Conservation (phyloP, 257 asterid species). For the Rauvolfia tetraphylla region DNA sequence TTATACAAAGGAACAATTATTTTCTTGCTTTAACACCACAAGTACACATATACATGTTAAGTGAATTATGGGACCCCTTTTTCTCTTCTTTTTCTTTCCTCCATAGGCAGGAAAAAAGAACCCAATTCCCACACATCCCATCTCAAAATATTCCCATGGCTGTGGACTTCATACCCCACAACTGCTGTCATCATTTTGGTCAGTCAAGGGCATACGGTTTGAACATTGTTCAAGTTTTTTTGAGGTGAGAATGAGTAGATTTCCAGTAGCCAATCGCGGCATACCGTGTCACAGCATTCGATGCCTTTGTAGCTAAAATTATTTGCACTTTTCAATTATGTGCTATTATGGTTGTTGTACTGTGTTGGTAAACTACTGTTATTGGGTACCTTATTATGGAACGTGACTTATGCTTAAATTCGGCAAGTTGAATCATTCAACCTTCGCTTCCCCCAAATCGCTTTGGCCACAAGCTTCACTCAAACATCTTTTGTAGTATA, state of each 20-base stretch:
- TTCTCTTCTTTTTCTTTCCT: conserved; percentile 7
- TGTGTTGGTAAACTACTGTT: not conserved
- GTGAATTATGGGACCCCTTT: conserved; percentile 23
- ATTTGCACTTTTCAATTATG: not conserved
- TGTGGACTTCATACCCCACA: conserved; percentile 18
- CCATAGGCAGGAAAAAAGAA: not conserved
- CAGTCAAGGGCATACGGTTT: conserved; percentile 2
- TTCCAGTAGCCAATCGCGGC: conserved; percentile 14
- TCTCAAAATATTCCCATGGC: conserved; percentile 3
- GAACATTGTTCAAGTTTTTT: not conserved
- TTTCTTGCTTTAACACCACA: conserved; percentile 46
- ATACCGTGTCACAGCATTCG: not conserved
- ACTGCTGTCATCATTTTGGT: conserved; percentile 22
- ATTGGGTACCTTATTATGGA: not conserved
- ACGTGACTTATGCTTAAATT: not conserved
- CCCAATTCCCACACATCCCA: conserved; percentile 15
- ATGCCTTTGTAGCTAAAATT: not conserved
- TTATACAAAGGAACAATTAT: conserved; percentile 42
- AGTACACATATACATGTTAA: conserved; percentile 28
- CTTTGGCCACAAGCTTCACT: not conserved
- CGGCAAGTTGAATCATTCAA: not conserved
- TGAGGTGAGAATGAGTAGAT: not conserved
- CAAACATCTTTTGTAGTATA: not conserved
- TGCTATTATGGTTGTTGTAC: not conserved
- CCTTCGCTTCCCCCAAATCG: not conserved